Conservation (phyloP, 106 monocot species). For the Platanthera guangdongensis region DNA sequence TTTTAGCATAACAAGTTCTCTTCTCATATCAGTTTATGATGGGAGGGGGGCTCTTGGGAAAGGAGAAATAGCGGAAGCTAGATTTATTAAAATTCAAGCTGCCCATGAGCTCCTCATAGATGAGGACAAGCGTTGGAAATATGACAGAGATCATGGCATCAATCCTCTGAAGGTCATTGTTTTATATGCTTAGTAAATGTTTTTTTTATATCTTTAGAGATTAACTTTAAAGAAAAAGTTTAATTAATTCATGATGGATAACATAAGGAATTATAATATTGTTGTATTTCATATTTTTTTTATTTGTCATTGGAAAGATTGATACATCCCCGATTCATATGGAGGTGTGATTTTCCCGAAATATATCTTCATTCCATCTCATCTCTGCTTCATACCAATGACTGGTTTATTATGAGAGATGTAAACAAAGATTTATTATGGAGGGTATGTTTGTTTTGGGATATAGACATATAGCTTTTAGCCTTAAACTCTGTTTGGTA, state of each 20-base stretch:
- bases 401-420: too few relatives aligned
- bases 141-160: conserved; percentile 72
- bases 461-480: too few relatives aligned
- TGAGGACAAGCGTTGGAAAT: conserved; percentile 50
- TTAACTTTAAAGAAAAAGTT: background rate
- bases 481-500: too few relatives aligned
- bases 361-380: background rate
- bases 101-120: conserved; percentile 95
- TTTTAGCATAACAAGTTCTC: background rate
- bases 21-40: conserved; percentile 57
- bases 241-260: background rate
- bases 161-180: conserved; percentile 83
- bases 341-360: background rate
- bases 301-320: background rate
- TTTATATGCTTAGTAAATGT: background rate
- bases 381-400: background rate
- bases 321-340: background rate
- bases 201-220: background rate
- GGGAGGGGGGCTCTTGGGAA: conserved; percentile 87
- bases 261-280: background rate
- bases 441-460: too few relatives aligned
- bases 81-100: conserved; percentile 98
- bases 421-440: too few relatives aligned
- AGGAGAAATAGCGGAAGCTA: conserved; percentile 90
- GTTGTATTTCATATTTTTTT: background rate